Evolutionary conservation across 192 early-diverging fungal species (phyloP).

Genomic region (Backusella tuberculispora): DNA sequence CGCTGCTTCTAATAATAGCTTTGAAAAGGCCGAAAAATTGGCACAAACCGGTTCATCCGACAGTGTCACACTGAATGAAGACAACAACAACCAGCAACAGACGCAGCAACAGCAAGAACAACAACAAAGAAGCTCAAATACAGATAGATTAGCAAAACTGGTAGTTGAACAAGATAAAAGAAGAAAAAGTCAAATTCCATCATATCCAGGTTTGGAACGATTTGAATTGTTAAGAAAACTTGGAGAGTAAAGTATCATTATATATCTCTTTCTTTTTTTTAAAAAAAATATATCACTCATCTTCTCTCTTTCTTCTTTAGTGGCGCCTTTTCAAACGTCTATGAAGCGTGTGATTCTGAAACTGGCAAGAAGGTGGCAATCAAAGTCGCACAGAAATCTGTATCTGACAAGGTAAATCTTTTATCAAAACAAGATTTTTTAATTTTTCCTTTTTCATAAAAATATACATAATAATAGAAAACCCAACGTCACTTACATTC

Average conservation of each 20-base stretch:
- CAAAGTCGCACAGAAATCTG: constrained; percentile 81
- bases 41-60: constrained; percentile 11
- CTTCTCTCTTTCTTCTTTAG: constrained; percentile 43
- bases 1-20: constrained; percentile 4
- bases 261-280: background rate
- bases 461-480: background rate
- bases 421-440: too few species aligned
- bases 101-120: background rate
- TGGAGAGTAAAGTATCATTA: constrained; percentile 63
- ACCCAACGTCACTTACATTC: constrained; percentile 20
- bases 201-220: constrained; percentile 62
- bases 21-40: constrained; percentile 6
- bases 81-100: background rate
- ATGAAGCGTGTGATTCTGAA: constrained; percentile 66
- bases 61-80: background rate
- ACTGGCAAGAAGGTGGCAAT: constrained; percentile 77
- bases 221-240: constrained; percentile 64
- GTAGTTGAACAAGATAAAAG: constrained; percentile 26
- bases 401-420: constrained; percentile 62
- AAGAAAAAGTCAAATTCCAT: constrained; percentile 3
- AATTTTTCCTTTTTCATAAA: constrained; percentile 3
- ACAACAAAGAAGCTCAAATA: constrained; percentile 2
- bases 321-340: constrained; percentile 88
- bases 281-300: background rate
- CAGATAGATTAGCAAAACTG: background rate